Evolutionary conservation across 345 rosid genomes (phyloP), one percentile per base, ranked within the genome.

Genomic region (Hypericum perforatum): DNA sequence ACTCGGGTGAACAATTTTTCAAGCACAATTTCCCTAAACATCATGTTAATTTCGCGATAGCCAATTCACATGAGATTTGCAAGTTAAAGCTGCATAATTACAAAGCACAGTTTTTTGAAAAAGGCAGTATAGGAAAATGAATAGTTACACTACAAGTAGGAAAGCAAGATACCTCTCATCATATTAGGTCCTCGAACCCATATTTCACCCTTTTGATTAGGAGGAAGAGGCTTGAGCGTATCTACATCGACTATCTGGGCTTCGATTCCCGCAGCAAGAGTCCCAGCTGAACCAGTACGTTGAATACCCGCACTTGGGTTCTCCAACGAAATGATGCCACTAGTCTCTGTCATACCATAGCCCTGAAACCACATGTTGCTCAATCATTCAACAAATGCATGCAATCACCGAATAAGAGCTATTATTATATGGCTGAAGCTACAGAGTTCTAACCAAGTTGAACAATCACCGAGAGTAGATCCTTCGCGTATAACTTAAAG

Each of bases 101-200:
- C n/a, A n/a, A n/a, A 22, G 32, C 32, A 22, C 32, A 4, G 32
- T 1, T 22, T 22, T 22, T 4, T 22, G 32, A 22, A 22, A 22
- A 22, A 22, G 32, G 32, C 32, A 22, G 32, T 22, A 56, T 11
- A 22, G 49, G 29, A 11, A 9, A n/a, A 56, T 15, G 52, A 41
- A 13, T 32, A 5, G 12, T 7, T 14, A 8, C 7, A 41, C 41
- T 45, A 51, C 3, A 43, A 45, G 14, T 52, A 42, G 54, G 39
- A 43, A 7, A 45, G n/a, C 11, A 53, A 15, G 13, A 6, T 72
- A 89, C 95, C 97, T 85, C 57, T 71, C 95, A 82, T 92, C 89
- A 85, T 77, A 68, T 85, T 92, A 40, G 87, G 84, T 13, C 99
- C 97, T 49, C 97, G 83, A 65, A 82, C 87, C 89, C 83, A 85